Percentiles rank a stretch among this genome's conserved stretches.
These are phyloP conservation scores for Corchorus capsularis DNA, from an alignment of 345 rosid genomes.

Conservation along the genomic window DNA sequence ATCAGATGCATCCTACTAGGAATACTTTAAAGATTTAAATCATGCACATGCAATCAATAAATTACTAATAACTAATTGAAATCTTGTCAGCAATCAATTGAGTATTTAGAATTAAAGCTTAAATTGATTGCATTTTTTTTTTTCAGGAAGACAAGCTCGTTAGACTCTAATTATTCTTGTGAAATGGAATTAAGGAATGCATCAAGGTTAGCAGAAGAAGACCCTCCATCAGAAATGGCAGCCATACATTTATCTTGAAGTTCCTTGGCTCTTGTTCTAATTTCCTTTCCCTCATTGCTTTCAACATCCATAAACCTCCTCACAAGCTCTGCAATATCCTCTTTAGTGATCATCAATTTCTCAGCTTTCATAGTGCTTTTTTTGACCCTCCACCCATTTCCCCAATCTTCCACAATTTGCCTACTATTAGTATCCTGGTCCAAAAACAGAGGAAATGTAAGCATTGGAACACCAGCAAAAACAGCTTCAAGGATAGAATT, in stretches of 20 bases:
- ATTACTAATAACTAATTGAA: background rate
- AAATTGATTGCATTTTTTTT: background rate
- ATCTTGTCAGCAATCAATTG: background rate
- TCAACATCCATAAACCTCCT: conserved; percentile 32
- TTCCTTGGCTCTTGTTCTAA: conserved; percentile 35
- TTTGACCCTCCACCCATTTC: conserved; percentile 46
- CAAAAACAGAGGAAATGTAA: conserved; percentile 48
- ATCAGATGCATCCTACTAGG: background rate
- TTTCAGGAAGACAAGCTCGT: background rate
- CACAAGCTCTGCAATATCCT: conserved; percentile 32
- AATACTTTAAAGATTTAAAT: background rate
- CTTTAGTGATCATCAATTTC: conserved; percentile 37
- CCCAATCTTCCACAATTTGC: conserved; percentile 64
- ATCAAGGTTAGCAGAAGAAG: conserved; percentile 42
- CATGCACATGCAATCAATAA: background rate
- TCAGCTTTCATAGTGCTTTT: conserved; percentile 8
- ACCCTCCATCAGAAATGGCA: conserved; percentile 39
- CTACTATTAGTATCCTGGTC: conserved; percentile 57
- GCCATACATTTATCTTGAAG: conserved; percentile 26
- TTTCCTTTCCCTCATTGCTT: conserved; percentile 30
- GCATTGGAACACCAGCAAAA: conserved; percentile 55
- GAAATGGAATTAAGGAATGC: conserved; percentile 40
- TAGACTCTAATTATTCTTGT: background rate
- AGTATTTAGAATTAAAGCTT: background rate
- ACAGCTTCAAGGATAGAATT: conserved; percentile 65